Evolutionary conservation across 2,329 filamentous ascomycete species (phyloP), one percentile per base, ranked within the genome.

Genomic region (Epichloe elymi): DNA sequence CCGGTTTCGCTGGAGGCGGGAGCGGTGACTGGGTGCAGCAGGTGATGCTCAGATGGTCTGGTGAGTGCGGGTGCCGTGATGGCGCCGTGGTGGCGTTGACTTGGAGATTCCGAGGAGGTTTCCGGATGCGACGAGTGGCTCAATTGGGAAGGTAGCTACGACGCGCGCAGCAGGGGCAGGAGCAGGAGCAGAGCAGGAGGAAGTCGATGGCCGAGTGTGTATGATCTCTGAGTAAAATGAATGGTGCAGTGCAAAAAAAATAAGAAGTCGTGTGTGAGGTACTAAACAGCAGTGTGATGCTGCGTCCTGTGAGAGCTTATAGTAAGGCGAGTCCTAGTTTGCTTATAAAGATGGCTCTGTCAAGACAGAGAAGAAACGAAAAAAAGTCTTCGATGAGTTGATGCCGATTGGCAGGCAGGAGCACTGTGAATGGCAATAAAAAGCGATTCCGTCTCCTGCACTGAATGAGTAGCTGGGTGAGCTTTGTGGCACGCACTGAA

Each of bases 61-160:
- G 33, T 44, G 46, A 20, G 7, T 8, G 23, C 23, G 50, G 38
- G 10, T 50, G 47, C 3, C 17, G 19, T 20, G 35, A 11, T 23
- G 33, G 37, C 23, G 47, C 10, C 36, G 7, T 26, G 40, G n/a
- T 53, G 39, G 33, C 54, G 39, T n/a, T 39, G 3, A 36, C 42
- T 43, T n/a, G 17, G 38, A 38, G 35, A 19, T 37, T 26, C 17
- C 11, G 42, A 38, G 38, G 47, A 26, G 6, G 6, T 2, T 26
- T 26, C 23, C 23, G 23, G 23, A 46, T 42, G 53, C 23, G 37
- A 17, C 53, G 30, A 49, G 14, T 44, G 37, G 48, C 54, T 51
- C 11, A 51, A 55, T 50, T n/a, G 33, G 56, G 56, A 55, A 57
- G 56, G 56, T 56, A 53, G 12, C 36, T 23, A 14, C 15, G 4